Percentiles rank a stretch among this genome's conserved stretches.
Evolutionary conservation across 2,329 filamentous ascomycete species (phyloP).

Genomic region (Ascosphaera apis): DNA sequence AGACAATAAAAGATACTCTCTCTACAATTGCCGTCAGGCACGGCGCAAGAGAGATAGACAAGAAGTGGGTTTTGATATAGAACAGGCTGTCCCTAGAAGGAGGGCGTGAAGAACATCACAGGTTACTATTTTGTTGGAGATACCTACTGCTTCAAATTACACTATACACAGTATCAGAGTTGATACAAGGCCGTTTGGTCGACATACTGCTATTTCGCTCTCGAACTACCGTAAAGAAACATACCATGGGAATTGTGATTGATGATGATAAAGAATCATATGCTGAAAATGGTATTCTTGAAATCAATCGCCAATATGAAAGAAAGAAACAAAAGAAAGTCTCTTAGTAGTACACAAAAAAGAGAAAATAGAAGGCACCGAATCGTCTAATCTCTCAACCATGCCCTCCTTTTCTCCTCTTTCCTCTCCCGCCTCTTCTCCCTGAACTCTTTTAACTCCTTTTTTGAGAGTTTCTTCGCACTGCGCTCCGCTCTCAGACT

Average conservation of each 20-base stretch:
- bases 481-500: constrained; percentile 81
- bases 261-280: constrained; percentile 6
- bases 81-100: background rate
- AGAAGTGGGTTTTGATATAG: constrained; percentile 36
- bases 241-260: no score
- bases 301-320: no score
- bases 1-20: constrained; percentile 47
- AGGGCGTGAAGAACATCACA: no score
- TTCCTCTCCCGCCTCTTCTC: constrained; percentile 75
- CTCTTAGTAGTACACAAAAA: constrained; percentile 1
- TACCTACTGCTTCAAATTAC: no score
- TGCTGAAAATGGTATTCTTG: constrained; percentile 6
- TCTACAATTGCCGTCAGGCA: constrained; percentile 40
- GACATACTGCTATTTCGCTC: no score
- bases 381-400: constrained; percentile 79
- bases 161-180: no score
- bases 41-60: constrained; percentile 37
- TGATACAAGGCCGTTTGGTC: no score
- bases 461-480: constrained; percentile 60
- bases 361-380: constrained; percentile 12
- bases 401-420: constrained; percentile 81
- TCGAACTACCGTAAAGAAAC: no score
- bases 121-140: no score
- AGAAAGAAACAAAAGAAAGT: constrained; percentile 2
- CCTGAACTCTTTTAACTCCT: constrained; percentile 76